Base-by-base conservation (phyloP, 1,139 yeast genomes). In the Suhomyces taliae region DNA sequence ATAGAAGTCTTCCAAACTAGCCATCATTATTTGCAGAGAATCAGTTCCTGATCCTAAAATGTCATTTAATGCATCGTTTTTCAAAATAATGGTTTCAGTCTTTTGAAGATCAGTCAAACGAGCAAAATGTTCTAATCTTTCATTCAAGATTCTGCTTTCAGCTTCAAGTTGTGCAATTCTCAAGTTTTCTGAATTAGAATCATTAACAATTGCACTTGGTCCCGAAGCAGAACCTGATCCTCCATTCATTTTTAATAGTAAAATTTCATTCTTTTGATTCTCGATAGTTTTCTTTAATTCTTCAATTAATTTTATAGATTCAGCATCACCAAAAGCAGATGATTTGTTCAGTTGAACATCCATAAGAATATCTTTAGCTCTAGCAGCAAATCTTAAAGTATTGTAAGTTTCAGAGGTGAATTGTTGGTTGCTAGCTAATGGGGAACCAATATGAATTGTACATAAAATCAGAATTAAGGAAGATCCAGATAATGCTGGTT, bases 401-500 rank as follows among this genome's bases (percentile, higher is more conserved):
- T 90, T 90, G 43, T 85, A 76, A 0, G 98, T 90, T 61, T 93
- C 98, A 0, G 89, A 78, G 12, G 79, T 71, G 4, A 85, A 78
- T 39, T 69, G 76, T 15, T 74, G 74, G 48, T 61, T 70, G 8
- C 52, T 45, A 8, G 60, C 55, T 31, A 48, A 53, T 10, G 53
- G 52, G 6, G 74, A 62, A 2, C 85, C 82, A 52, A 87, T 72
- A 58, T 85, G 87, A 24, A 91, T 83, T 0, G 98, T 91, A 64
- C 98, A 93, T 38, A 93, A 74, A 11, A 93, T 87, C 53, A 90
- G 83, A n/a, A 91, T 90, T 41, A 90, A 76, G 5, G 96, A 85
- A 32, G 85, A 79, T 1, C 98, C 98, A 26, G 95, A 87, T 39
- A 93, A 74, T 1, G 97, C 95, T 1, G 97, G 97, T 63, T 93